phyloP scores from a whole-genome alignment of 2,329 filamentous ascomycete species.

The Graphilbum ipis-grandicollis region DNA sequence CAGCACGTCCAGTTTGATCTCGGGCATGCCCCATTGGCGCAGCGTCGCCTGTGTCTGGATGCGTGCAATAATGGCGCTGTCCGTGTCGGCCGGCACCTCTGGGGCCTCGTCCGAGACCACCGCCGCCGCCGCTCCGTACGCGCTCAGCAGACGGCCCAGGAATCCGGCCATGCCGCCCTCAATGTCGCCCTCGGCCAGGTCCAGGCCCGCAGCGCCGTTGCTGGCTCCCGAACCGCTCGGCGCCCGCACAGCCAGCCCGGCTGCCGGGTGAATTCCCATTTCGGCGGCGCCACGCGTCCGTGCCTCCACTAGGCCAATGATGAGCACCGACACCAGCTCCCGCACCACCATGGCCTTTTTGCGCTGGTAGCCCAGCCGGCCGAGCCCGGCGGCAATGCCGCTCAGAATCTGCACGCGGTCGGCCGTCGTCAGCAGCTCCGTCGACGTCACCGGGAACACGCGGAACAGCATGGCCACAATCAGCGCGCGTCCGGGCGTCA shows the following conservation, averaged over 20 bases:
- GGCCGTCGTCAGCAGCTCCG: conserved; percentile 51
- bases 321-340: conserved; percentile 68
- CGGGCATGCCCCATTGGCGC: conserved; percentile 58
- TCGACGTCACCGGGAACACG: conserved; percentile 50
- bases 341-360: conserved; percentile 85
- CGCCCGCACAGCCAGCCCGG: conserved; percentile 57
- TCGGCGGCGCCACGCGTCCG: conserved; percentile 89
- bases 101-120: conserved; percentile 26
- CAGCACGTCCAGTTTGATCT: conserved; percentile 72
- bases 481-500: conserved; percentile 39
- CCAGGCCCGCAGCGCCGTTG: conserved; percentile 36
- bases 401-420: conserved; percentile 68
- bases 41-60: conserved; percentile 41
- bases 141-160: conserved; percentile 41
- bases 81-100: conserved; percentile 13
- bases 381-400: conserved; percentile 75
- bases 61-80: conserved; percentile 34
- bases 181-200: conserved; percentile 46
- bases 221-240: conserved; percentile 9
- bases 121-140: conserved; percentile 44
- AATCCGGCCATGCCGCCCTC: conserved; percentile 50
- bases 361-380: conserved; percentile 59
- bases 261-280: conserved; percentile 85
- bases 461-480: conserved; percentile 50
- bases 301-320: conserved; percentile 74